These are phyloP conservation scores for Pascua sp. DNA, from an alignment of 1,284 basidiomycete genomes.

Conservation along the genomic window DNA sequence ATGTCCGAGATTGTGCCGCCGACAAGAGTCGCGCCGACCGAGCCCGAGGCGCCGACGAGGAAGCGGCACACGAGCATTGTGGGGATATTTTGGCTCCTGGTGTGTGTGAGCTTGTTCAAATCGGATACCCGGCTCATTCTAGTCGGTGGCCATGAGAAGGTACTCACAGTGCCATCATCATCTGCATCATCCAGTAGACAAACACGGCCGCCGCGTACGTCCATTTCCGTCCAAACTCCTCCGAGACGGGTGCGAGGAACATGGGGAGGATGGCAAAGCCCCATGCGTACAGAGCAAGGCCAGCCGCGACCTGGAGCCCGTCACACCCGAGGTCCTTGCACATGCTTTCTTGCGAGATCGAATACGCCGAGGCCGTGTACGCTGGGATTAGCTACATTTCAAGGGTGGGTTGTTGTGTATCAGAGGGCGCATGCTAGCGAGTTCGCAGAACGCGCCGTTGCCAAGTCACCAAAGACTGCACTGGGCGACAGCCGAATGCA, in stretches of 20 bases:
- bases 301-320: conserved; percentile 60
- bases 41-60: conserved; percentile 61
- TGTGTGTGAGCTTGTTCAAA: conserved; percentile 12
- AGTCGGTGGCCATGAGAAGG: no score
- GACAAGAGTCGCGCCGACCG: conserved; percentile 67
- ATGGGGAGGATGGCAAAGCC: conserved; percentile 70
- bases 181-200: conserved; percentile 59
- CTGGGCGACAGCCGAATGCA: no score
- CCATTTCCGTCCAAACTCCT: conserved; percentile 70
- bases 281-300: conserved; percentile 58
- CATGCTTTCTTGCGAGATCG: conserved; percentile 62
- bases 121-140: background rate
- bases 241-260: conserved; percentile 67
- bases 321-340: conserved; percentile 62
- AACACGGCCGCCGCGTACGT: conserved; percentile 61
- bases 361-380: conserved; percentile 58
- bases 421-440: no score
- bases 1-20: conserved; percentile 73
- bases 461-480: no score
- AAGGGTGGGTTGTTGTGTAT: no score
- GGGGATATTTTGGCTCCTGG: conserved; percentile 63
- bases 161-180: conserved; percentile 62
- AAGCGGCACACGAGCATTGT: conserved; percentile 67
- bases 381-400: conserved; percentile 46
- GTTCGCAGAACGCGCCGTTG: no score